Base-by-base conservation (phyloP, 2,329 filamentous ascomycete species). In the Zasmidium angulare region DNA sequence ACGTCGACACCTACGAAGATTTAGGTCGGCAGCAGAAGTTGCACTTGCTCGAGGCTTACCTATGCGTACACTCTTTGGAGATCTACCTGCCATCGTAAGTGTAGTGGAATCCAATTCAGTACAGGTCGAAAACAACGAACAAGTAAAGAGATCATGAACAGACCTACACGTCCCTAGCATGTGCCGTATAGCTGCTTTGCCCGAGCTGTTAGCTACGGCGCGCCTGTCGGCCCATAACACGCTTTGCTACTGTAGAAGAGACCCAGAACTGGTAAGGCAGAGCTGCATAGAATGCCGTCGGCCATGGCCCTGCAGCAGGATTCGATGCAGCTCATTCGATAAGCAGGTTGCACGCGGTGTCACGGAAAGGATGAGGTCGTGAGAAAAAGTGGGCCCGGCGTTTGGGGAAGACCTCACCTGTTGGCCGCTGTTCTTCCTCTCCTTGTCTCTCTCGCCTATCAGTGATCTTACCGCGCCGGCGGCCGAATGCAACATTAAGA, bases 1-100 rank as follows among this genome's bases (percentile, higher is more conserved):
- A 46, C 22, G 26, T 43, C 36, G n/a, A 43, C 36, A 43, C 26
- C 26, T 29, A 29, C 11, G 26, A 6, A 6, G 26, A 11, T 6
- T 29, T 29, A 29, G 26, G 26, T 29, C 26, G 26, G 26, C 4
- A 29, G 26, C 6, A 29, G 11, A 11, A 29, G 26, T 11, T 29
- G 26, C 26, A 6, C 4, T 29, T 29, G 26, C 26, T 29, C 26
- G 26, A 29, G 26, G 4, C 26, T 11, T 29, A 29, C 26, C 26
- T 29, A 79, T 76, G 36, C 77, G 72, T 50, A 78, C 60, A 21
- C 69, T 68, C 56, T 63, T 63, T 47, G 48, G 20, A 23, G 47
- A 21, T 43, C 29, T 58, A 50, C 20, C 53, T 20, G 48, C 50
- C 55, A 58, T 58, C 14, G 11, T 46, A 29, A 29, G 26, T 29